Evolutionary conservation across 106 monocot species (phyloP).

Genomic region (Dioscorea dumetorum): DNA sequence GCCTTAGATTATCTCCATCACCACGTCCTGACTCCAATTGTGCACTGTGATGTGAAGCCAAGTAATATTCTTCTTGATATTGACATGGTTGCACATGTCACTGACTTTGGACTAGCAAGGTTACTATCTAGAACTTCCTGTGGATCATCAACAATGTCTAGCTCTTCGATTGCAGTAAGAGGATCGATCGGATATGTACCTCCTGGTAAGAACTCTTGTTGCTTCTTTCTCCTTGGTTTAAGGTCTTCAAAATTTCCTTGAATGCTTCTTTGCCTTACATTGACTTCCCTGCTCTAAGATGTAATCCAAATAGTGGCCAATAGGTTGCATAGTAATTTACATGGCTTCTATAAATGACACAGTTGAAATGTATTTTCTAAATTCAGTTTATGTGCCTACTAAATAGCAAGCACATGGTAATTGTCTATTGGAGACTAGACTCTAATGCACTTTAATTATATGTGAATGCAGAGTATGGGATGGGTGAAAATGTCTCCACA

Average conservation of each 20-base stretch:
- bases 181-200: constrained; percentile 54
- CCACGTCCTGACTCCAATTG: constrained; percentile 13
- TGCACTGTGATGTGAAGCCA: constrained; percentile 56
- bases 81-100: constrained; percentile 32
- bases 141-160: not conserved
- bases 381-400: no score
- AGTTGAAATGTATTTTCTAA: no score
- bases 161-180: constrained; percentile 1
- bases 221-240: no score
- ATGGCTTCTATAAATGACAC: no score
- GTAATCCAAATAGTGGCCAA: no score
- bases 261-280: no score
- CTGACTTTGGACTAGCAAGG: constrained; percentile 44
- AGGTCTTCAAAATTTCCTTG: no score
- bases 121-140: not conserved
- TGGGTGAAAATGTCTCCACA: not conserved
- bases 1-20: constrained; percentile 53
- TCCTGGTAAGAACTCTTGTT: constrained; percentile 25
- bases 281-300: no score
- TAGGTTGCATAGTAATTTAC: no score
- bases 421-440: no score
- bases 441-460: no score
- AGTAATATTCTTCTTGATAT: constrained; percentile 55
- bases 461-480: constrained; percentile 10
- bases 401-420: no score